A percentile compares a stretch with the other conserved stretches of the same genome.
These are phyloP conservation scores for Quercus dentata DNA, from an alignment of 306 rosid genomes.

Conservation along the genomic window DNA sequence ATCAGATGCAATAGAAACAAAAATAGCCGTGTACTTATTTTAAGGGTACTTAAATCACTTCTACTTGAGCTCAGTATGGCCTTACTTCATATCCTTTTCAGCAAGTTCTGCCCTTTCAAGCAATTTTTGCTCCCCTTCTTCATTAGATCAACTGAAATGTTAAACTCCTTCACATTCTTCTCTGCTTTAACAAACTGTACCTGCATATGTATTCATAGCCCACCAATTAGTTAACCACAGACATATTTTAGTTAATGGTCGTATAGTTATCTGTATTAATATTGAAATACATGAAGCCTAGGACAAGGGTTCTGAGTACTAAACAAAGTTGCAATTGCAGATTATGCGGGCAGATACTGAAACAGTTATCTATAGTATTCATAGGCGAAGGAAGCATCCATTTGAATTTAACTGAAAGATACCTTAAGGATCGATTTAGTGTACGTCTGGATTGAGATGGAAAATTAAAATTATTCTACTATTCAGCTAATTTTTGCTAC, in stretches of 20 bases:
- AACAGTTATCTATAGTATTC: neutral
- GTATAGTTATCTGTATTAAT: neutral
- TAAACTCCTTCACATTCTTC: constrained; percentile 68
- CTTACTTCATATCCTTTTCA: constrained; percentile 82
- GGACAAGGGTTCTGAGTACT: neutral
- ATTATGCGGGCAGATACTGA: constrained; percentile 9
- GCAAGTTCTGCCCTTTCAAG: constrained; percentile 78
- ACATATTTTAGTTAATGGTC: too few species aligned
- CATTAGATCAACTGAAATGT: constrained; percentile 64
- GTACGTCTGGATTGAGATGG: too few species aligned
- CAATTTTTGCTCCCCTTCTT: constrained; percentile 76
- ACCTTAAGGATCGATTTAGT: neutral
- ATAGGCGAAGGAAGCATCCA: too few species aligned
- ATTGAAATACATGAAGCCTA: neutral
- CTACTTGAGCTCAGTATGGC: constrained; percentile 67
- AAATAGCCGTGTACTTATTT: neutral
- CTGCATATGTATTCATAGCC: constrained; percentile 38
- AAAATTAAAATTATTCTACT: too few species aligned
- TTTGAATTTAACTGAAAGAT: too few species aligned
- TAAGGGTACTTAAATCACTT: constrained; percentile 16
- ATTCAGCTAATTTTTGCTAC: too few species aligned
- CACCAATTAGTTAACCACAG: too few species aligned
- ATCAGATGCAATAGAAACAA: constrained; percentile 5
- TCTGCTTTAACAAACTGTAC: constrained; percentile 69
- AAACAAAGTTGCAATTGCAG: constrained; percentile 10